Evolutionary conservation across 2,329 filamentous ascomycete genomes (phyloP), one percentile per base, ranked within the genome.

Genomic region (Colletotrichum brevisporum): DNA sequence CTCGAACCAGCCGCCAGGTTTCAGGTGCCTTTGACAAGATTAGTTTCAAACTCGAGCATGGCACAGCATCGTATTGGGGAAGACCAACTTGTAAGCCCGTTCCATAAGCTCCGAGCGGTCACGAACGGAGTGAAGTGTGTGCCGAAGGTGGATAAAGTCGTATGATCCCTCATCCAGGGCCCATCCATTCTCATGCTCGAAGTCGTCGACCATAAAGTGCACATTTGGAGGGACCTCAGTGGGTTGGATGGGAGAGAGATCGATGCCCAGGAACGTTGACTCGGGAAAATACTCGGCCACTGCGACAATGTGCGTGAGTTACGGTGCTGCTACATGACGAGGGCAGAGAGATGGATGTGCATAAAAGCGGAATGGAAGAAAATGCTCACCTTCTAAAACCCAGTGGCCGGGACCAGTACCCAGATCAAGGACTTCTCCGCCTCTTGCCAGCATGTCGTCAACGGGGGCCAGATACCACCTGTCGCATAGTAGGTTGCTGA

Each of bases 181-280:
- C 85, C 85, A 87, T 16, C 85, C 84, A 18, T 83, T 83, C 56
- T 81, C 80, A 52, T 83, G 81, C 68, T 87, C 85, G 59, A 87
- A 83, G 71, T 87, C 85, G 73, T 86, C 85, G 47, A 87, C 82
- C 26, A 84, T 80, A 70, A 87, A 87, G 26, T 81, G 79, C n/a
- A 84, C 83, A 63, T 87, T 87, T 59, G 83, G 79, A 2, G 85
- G 85, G 0, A 87, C 83, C 74, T 82, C 85, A 55, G 82, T 82
- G 0, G 85, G 85, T 58, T 87, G 85, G 48, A 87, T 87, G 0
- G 84, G 85, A 1, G 85, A 87, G 2, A 87, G 76, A 70, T 87
- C 85, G 75, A 85, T 81, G 69, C 84, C 85, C 48, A 82, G 82
- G 52, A 87, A 83, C 36, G 75, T 75, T 0, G 83, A 75, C 1